Evolutionary conservation across 2,329 filamentous ascomycete genomes (phyloP).

Genomic region (Pseudogymnoascus sp.): DNA sequence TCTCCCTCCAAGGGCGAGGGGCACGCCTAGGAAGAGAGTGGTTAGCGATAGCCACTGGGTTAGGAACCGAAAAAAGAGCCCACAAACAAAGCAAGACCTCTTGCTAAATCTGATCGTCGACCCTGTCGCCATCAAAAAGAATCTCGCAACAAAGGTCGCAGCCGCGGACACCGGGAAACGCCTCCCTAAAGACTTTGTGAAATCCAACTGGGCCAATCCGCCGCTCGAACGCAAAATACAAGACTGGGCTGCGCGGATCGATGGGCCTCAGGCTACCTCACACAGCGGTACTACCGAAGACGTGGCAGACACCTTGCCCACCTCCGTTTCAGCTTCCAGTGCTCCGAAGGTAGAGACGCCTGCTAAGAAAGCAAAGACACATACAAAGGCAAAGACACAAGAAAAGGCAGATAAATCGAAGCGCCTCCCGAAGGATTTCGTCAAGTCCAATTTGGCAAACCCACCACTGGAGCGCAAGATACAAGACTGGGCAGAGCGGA

Average conservation of each 20-base stretch:
- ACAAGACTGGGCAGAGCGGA: conserved; percentile 46
- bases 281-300: background rate
- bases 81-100: background rate
- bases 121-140: background rate
- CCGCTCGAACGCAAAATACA: conserved; percentile 50
- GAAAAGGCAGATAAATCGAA: conserved; percentile 33
- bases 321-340: background rate
- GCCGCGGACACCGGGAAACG: background rate
- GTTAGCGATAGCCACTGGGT: conserved; percentile 90
- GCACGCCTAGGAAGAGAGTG: conserved; percentile 72
- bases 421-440: conserved; percentile 51
- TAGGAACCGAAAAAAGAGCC: conserved; percentile 34
- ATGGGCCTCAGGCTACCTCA: background rate
- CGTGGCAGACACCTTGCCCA: background rate
- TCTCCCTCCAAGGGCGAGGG: conserved; percentile 1
- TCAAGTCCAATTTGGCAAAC: conserved; percentile 44
- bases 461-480: conserved; percentile 51
- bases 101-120: background rate
- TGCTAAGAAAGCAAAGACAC: conserved; percentile 13
- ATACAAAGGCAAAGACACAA: conserved; percentile 40
- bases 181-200: conserved; percentile 34
- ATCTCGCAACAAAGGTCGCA: background rate
- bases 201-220: conserved; percentile 44
- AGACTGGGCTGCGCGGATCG: conserved; percentile 43
- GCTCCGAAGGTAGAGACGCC: background rate